Base-by-base conservation (phyloP, 306 rosid species). In the Biancaea sappan region DNA sequence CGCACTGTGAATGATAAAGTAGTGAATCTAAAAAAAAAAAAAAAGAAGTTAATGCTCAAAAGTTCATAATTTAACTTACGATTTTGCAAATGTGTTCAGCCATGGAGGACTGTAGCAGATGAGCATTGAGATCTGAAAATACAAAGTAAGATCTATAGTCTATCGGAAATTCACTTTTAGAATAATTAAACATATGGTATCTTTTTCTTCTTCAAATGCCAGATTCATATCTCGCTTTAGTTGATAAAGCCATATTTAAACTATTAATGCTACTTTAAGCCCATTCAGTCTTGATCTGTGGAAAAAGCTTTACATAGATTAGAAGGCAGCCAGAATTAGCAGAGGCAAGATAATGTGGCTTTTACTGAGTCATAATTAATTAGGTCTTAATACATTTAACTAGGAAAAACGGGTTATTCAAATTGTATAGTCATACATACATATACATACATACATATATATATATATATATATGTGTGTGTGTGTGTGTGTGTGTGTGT, bases 331-430 rank as follows among this genome's bases (percentile, higher is more conserved):
- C 32, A 26, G 26, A 64, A 72, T 31, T 16, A 35, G 38, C 35
- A 79, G 8, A 46, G 64, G 65, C 73, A 73, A 34, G 56, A 57
- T 81, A 44, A 66, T 54, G 52, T 60, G 53, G 57, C 21, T 21
- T 75, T 66, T 38, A 51, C 32, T 29, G 66, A 43, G 68, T 76
- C 38, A 35, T 47, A 71, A 21, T n/a, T 26, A 79, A 14, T 47
- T 66, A 28, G 43, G 82, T 80, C 79, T 61, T 29, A 29, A 81
- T 76, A 50, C 88, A 82, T 48, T 86, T 80, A 86, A 80, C 78
- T 31, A 35, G 22, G 70, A 51, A 24, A 70, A 18, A 18, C 6
- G 14, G 31, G 2, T 2, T 5, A 21, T 35, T 60, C 44, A 72
- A 70, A 37, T n/a, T n/a, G n/a, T n/a, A n/a, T n/a, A n/a, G n/a